Percentiles rank a stretch among this genome's conserved stretches.
Conservation (phyloP, 1,139 yeast genomes). For the Geotrichum bryndzae region DNA sequence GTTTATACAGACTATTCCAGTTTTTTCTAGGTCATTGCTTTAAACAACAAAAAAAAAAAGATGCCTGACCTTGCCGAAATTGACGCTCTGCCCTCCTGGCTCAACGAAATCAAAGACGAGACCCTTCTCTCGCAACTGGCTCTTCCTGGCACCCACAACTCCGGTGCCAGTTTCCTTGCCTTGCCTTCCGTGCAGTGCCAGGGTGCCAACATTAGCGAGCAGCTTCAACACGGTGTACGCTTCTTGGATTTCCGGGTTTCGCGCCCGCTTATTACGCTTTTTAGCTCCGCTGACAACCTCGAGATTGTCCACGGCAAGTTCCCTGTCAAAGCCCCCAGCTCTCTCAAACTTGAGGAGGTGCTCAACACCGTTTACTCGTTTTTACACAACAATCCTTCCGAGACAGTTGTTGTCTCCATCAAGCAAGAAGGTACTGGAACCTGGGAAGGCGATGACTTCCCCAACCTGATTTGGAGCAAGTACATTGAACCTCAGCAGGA, state of each 20-base stretch:
- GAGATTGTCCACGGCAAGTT: slow-evolving; percentile 75
- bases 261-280: slow-evolving; percentile 42
- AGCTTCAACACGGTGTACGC: slow-evolving; percentile 65
- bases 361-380: slow-evolving; percentile 56
- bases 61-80: slow-evolving; percentile 15
- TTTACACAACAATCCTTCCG: slow-evolving; percentile 49
- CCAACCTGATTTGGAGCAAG: slow-evolving; percentile 55
- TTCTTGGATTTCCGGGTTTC: slow-evolving; percentile 66
- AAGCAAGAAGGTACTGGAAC: slow-evolving; percentile 65
- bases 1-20: background rate
- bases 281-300: slow-evolving; percentile 42
- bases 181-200: slow-evolving; percentile 78
- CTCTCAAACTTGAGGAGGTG: slow-evolving; percentile 45
- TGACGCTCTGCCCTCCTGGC: slow-evolving; percentile 41
- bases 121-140: slow-evolving; percentile 49
- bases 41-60: background rate
- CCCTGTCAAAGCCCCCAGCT: slow-evolving; percentile 60
- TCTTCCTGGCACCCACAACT: slow-evolving; percentile 73
- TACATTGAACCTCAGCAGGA: slow-evolving; percentile 48
- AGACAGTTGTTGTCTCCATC: slow-evolving; percentile 59
- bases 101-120: slow-evolving; percentile 51
- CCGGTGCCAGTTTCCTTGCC: slow-evolving; percentile 63
- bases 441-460: slow-evolving; percentile 66
- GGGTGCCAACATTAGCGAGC: slow-evolving; percentile 53
- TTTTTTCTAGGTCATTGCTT: background rate